Evolutionary conservation across 2,329 filamentous ascomycete species (phyloP), one percentile per base, ranked within the genome.

Genomic region (Trichoderma pleuroti): DNA sequence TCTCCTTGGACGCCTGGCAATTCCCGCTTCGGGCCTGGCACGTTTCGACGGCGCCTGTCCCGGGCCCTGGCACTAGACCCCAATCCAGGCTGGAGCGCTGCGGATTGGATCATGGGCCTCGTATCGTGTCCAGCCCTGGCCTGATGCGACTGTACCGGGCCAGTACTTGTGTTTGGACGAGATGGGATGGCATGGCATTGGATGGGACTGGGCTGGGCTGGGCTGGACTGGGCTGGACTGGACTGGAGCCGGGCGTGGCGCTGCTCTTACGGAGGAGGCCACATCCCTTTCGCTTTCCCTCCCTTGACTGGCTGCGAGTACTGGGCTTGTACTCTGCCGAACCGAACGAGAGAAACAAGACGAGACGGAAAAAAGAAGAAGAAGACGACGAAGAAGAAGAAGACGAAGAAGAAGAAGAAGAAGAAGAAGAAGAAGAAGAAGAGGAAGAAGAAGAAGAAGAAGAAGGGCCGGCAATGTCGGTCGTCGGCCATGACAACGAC

Each of bases 221-320:
- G 42, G 21, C 18, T n/a, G 62, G 62, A 18, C n/a, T 21, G 39
- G 39, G 26, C 18, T 46, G 61, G 42, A 49, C 18, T n/a, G 62
- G 62, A 18, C n/a, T 21, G 39, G 39, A 61, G 61, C 26, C 28
- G 39, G 61, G 61, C 39, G 61, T 52, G 39, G 61, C 61, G 61
- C 61, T 34, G 61, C 61, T 64, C 42, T 4, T 54, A 67, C 54
- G 64, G 30, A 59, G 36, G 36, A 59, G 36, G 54, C 36, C 36
- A 30, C 34, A 57, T 67, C 64, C 64, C 64, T 49, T 67, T 67
- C 64, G 52, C 64, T 59, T 32, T 59, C 52, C 26, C 64, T 46
- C 64, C 64, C 54, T 67, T 67, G 64, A 39, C 56, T 34, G 32
- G 36, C 24, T 32, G 24, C 56, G 42, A n/a, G 42, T 39, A 34